phyloP scores from a whole-genome alignment of 1,284 basidiomycete genomes.

The Kalmanozyma brasiliensis region DNA sequence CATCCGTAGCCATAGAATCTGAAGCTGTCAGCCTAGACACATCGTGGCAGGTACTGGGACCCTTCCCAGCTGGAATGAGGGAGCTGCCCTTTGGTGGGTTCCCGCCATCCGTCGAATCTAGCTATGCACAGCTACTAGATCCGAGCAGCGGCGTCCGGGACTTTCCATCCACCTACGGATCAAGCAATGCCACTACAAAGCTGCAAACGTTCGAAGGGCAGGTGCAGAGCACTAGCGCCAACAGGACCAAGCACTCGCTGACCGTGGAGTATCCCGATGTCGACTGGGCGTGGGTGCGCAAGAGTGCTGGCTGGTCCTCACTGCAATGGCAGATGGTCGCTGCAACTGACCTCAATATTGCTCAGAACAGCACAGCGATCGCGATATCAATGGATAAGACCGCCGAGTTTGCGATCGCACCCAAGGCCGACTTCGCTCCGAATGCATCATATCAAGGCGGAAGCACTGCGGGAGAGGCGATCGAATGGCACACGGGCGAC shows the following conservation, averaged over 20 bases:
- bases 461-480: neutral
- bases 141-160: neutral
- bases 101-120: constrained; percentile 10
- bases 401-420: constrained; percentile 42
- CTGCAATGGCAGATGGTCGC: constrained; percentile 51
- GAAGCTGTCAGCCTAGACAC: constrained; percentile 1
- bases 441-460: neutral
- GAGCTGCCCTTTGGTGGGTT: constrained; percentile 39
- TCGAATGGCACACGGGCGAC: constrained; percentile 52
- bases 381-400: constrained; percentile 36
- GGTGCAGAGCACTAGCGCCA: neutral
- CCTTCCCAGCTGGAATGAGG: constrained; percentile 35
- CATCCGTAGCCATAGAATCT: neutral
- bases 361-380: constrained; percentile 17
- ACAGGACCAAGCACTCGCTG: constrained; percentile 23
- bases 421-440: neutral
- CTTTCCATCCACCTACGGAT: constrained; percentile 26
- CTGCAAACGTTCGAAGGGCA: constrained; percentile 7
- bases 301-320: constrained; percentile 47
- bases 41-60: constrained; percentile 33
- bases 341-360: constrained; percentile 23
- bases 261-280: constrained; percentile 29
- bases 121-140: constrained; percentile 15
- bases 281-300: constrained; percentile 35
- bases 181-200: constrained; percentile 14